Evolutionary conservation across 352 stramenopile genomes (phyloP).

Genomic region (Elongisporangium undulatum): DNA sequence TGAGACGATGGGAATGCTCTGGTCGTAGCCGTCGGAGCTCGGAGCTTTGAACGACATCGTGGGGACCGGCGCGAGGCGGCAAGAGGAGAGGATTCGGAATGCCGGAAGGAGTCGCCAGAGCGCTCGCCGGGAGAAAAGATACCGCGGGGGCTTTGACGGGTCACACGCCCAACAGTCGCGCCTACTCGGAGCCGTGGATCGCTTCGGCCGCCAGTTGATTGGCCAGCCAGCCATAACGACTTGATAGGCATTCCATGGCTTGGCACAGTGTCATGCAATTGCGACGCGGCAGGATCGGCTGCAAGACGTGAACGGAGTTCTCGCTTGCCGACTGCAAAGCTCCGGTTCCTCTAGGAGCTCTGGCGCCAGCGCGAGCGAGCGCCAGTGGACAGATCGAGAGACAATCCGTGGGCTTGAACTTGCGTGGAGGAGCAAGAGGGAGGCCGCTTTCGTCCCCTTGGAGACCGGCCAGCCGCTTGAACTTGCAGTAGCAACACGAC

Average conservation of each 20-base stretch:
- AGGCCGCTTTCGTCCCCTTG: not conserved
- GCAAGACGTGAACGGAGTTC: too few relatives aligned
- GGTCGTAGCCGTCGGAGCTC: not conserved
- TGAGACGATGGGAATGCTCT: not conserved
- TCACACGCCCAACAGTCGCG: not conserved
- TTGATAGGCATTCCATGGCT: too few relatives aligned
- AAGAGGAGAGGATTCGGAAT: not conserved
- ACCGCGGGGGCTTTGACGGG: not conserved
- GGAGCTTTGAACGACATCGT: not conserved
- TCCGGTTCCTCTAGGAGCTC: not conserved
- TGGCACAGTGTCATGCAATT: not conserved
- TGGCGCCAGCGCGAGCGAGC: not conserved
- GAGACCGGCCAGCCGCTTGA: not conserved
- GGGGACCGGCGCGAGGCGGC: too few relatives aligned
- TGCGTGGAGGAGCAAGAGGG: not conserved
- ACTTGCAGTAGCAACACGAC: not conserved
- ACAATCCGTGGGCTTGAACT: not conserved
- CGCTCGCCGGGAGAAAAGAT: not conserved
- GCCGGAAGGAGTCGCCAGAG: not conserved
- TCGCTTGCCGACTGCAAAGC: too few relatives aligned
- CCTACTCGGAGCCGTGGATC: not conserved
- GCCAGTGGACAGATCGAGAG: not conserved
- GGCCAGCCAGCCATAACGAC: not conserved
- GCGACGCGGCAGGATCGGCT: too few relatives aligned
- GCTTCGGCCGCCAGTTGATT: not conserved